Percentiles rank a stretch among this genome's conserved stretches.
Conservation (phyloP, 2,329 filamentous ascomycete genomes). For the Arachnopeziza araneosa region DNA sequence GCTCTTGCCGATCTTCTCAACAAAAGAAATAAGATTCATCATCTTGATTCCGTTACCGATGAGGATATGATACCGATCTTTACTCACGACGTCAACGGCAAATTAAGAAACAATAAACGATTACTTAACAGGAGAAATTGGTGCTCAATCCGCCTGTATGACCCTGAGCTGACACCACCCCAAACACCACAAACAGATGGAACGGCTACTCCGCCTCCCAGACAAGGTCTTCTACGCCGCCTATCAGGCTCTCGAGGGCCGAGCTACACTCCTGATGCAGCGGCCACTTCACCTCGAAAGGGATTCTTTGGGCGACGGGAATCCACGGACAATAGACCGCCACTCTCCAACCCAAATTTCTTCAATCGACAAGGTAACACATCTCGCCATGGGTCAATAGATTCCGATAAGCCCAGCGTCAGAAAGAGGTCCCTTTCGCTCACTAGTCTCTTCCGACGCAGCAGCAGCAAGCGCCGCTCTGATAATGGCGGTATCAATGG, state of each 20-base stretch:
- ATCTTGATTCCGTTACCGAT: conserved; percentile 72
- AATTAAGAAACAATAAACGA: conserved; percentile 83
- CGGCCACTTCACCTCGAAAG: background rate
- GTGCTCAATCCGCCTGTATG: conserved; percentile 85
- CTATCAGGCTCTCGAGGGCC: conserved; percentile 30
- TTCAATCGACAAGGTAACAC: conserved; percentile 6
- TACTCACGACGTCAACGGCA: conserved; percentile 80
- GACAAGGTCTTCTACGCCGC: conserved; percentile 28
- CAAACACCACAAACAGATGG: conserved; percentile 35
- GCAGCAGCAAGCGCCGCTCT: conserved; percentile 40
- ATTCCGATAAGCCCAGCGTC: conserved; percentile 34
- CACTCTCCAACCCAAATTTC: conserved; percentile 19
- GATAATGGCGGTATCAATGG: conserved; percentile 51
- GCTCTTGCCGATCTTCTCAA: conserved; percentile 88
- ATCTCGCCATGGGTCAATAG: conserved; percentile 33
- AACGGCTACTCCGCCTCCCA: conserved; percentile 30
- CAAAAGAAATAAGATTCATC: conserved; percentile 78
- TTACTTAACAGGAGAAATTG: conserved; percentile 89
- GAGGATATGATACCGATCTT: conserved; percentile 97
- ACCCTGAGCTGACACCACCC: conserved; percentile 70
- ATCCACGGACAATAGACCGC: conserved; percentile 14
- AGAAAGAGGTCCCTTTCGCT: conserved; percentile 57
- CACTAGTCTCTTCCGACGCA: conserved; percentile 45
- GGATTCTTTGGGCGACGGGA: background rate
- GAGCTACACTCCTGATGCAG: conserved; percentile 26